Conservation (phyloP, 2,329 filamentous ascomycete genomes). For the Didymella glomerata region DNA sequence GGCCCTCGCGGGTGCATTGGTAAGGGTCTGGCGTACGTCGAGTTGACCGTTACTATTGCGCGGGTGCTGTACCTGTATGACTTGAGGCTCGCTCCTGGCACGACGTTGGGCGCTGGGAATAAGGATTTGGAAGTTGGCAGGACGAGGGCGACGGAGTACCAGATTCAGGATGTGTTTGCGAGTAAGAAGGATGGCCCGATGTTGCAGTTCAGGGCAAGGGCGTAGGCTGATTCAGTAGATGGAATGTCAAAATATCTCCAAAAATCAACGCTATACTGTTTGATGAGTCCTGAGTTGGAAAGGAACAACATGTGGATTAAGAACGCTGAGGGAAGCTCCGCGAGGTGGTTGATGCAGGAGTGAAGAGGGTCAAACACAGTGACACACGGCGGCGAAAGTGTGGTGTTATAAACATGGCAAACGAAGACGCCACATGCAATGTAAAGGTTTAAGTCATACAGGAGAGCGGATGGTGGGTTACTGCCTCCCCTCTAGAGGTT, state of each 20-base stretch:
- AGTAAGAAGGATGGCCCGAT: conserved; percentile 76
- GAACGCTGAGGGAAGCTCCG: neutral
- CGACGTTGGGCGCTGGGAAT: conserved; percentile 42
- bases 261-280: no score
- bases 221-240: neutral
- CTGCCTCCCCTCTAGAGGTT: neutral
- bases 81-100: conserved; percentile 53
- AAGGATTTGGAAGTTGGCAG: conserved; percentile 46
- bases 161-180: conserved; percentile 76
- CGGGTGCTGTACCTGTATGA: conserved; percentile 70
- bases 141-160: conserved; percentile 64
- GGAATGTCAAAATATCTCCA: neutral
- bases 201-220: conserved; percentile 60
- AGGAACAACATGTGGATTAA: neutral
- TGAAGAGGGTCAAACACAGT: neutral
- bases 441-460: neutral
- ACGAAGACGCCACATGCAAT: neutral
- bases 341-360: neutral
- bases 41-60: conserved; percentile 71
- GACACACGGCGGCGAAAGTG: neutral
- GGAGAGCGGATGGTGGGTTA: neutral
- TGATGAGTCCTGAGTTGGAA: neutral
- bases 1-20: conserved; percentile 77
- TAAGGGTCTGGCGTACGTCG: conserved; percentile 72
- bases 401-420: neutral